phyloP scores from a whole-genome alignment of 2,329 filamentous ascomycete genomes.

The Zymoseptoria crescenta region DNA sequence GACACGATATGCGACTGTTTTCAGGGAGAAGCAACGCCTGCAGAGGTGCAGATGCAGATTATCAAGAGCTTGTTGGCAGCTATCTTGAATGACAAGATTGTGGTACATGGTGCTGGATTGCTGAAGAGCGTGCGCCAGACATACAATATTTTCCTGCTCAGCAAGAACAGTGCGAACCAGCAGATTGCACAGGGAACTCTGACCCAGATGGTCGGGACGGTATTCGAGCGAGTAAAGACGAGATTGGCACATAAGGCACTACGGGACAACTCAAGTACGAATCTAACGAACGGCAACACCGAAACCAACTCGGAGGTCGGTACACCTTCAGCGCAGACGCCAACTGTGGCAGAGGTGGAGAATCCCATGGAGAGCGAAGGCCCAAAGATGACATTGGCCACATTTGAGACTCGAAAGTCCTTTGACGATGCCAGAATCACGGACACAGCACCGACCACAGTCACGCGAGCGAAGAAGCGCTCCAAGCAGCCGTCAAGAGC shows the following conservation, averaged over 20 bases:
- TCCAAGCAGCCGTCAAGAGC: conserved; percentile 28
- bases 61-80: conserved; percentile 94
- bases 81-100: conserved; percentile 96
- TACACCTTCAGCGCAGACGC: conserved; percentile 19
- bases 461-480: conserved; percentile 48
- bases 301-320: conserved; percentile 22
- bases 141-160: conserved; percentile 97
- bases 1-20: conserved; percentile 99
- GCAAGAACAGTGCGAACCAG: conserved; percentile 88
- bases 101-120: conserved; percentile 91
- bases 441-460: conserved; percentile 60
- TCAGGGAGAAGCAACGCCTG: conserved; percentile 85
- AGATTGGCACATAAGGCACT: conserved; percentile 82
- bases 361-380: conserved; percentile 40
- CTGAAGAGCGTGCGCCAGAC: conserved; percentile 95
- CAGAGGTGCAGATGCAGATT: conserved; percentile 93
- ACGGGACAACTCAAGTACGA: conserved; percentile 49
- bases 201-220: conserved; percentile 97
- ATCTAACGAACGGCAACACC: conserved; percentile 31
- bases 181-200: conserved; percentile 94
- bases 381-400: conserved; percentile 58
- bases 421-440: conserved; percentile 59
- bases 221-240: conserved; percentile 88
- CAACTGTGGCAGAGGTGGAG: conserved; percentile 29
- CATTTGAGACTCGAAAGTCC: conserved; percentile 59